Evolutionary conservation across 2,329 filamentous ascomycete genomes (phyloP).

Genomic region (Alternaria sp.): DNA sequence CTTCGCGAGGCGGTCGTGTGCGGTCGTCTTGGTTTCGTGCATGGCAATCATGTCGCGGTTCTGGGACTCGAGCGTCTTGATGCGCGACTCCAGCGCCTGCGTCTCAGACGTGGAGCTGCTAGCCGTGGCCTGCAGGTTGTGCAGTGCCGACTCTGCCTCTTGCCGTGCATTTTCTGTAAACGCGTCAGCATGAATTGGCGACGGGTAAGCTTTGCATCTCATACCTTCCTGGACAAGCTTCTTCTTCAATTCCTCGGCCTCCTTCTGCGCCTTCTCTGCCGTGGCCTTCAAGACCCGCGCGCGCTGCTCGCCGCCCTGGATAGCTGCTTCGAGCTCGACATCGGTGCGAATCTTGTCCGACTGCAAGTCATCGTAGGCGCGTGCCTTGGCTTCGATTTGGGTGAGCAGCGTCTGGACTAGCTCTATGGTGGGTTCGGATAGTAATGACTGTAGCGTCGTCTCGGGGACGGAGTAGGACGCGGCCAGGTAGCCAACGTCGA

Average conservation of each 20-base stretch:
- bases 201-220: slow-evolving; percentile 28
- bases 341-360: slow-evolving; percentile 89
- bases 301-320: slow-evolving; percentile 83
- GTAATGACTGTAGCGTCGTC: slow-evolving; percentile 67
- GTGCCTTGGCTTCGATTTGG: slow-evolving; percentile 79
- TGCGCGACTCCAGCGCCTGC: slow-evolving; percentile 80
- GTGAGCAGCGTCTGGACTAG: slow-evolving; percentile 79
- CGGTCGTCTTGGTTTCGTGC: slow-evolving; percentile 87
- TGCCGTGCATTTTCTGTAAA: slow-evolving; percentile 76
- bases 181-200: slow-evolving; percentile 20
- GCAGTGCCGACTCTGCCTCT: slow-evolving; percentile 81
- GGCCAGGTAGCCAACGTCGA: slow-evolving; percentile 78
- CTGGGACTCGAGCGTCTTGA: slow-evolving; percentile 86
- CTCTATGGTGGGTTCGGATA: slow-evolving; percentile 77
- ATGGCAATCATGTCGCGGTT: slow-evolving; percentile 91
- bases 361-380: slow-evolving; percentile 81
- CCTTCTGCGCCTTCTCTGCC: slow-evolving; percentile 83
- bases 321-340: slow-evolving; percentile 91
- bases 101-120: slow-evolving; percentile 77
- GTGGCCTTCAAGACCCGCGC: slow-evolving; percentile 82
- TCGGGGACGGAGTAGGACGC: slow-evolving; percentile 75
- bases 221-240: slow-evolving; percentile 85
- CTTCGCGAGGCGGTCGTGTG: slow-evolving; percentile 84
- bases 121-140: slow-evolving; percentile 77
- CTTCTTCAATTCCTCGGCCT: slow-evolving; percentile 81